These are phyloP conservation scores for Leishmania tarentolae DNA, from an alignment of 208 protist species.

Conservation along the genomic window DNA sequence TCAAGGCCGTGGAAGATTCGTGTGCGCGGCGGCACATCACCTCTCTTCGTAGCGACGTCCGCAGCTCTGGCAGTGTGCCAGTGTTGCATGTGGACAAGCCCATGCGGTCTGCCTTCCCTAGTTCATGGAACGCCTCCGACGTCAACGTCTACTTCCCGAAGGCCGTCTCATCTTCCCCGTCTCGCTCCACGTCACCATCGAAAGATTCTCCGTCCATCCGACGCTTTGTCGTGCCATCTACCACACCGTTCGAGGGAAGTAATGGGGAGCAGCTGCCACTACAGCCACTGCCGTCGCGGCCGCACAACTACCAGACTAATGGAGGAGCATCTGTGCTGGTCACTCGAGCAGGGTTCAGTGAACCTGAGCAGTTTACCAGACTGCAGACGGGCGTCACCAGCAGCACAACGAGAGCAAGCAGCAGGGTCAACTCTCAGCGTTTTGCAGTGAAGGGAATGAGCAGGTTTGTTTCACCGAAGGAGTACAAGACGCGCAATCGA, in stretches of 20 bases:
- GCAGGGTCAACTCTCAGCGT: conserved; percentile 15
- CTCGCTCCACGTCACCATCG: not conserved
- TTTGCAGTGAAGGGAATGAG: conserved; percentile 19
- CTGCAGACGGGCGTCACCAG: not conserved
- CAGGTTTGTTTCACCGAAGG: not conserved
- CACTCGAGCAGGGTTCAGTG: not conserved
- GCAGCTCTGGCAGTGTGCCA: conserved; percentile 3
- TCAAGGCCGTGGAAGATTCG: not conserved
- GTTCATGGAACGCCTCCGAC: conserved; percentile 11
- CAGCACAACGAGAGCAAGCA: not conserved
- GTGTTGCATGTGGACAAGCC: conserved; percentile 9
- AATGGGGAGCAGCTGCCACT: not conserved
- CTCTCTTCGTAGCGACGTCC: conserved; percentile 17
- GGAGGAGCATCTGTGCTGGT: too few relatives aligned
- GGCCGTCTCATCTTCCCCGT: not conserved
- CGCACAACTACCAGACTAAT: not conserved
- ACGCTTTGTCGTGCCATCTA: conserved; percentile 19
- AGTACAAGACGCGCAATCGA: not conserved
- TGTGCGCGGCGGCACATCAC: not conserved
- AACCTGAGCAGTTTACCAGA: too few relatives aligned
- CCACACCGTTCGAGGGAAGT: not conserved
- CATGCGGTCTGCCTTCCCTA: conserved; percentile 7
- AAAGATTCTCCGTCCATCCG: not conserved
- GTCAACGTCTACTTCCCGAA: not conserved
- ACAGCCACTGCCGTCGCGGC: not conserved